Evolutionary conservation across 495 filamentous ascomycete species (phyloP).

Genomic region (Echria macrotheca): DNA sequence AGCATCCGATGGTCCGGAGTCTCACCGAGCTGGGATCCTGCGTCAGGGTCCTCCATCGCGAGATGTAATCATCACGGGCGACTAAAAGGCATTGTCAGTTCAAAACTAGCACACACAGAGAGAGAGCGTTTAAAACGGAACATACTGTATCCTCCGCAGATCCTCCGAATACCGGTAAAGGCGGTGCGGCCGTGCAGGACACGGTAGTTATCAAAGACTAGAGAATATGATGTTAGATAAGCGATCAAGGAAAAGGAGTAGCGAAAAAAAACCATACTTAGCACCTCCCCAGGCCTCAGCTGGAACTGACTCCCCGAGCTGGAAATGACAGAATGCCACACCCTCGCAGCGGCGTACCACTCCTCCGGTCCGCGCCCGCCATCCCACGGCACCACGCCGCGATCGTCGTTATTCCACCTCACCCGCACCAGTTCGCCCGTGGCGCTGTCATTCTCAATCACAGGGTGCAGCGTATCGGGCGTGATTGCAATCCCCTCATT

Average conservation of each 20-base stretch:
- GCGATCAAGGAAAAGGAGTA: no score
- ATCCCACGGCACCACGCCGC: conserved; percentile 53
- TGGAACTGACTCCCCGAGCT: no score
- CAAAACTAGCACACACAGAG: not conserved
- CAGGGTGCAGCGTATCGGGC: conserved; percentile 59
- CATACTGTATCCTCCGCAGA: conserved; percentile 86
- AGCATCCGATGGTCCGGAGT: no score
- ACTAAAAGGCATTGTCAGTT: conserved; percentile 49
- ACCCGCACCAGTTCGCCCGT: conserved; percentile 53
- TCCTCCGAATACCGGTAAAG: conserved; percentile 77
- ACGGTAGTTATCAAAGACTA: conserved; percentile 96
- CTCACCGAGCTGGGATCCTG: no score
- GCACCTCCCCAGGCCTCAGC: conserved; percentile 66
- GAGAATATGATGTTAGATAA: not conserved
- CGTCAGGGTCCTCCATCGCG: conserved; percentile 67
- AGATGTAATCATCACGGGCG: conserved; percentile 81
- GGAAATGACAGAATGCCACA: no score
- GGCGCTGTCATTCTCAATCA: conserved; percentile 49
- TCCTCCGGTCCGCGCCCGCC: conserved; percentile 27
- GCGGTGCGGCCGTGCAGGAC: conserved; percentile 78
- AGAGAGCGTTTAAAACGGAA: no score
- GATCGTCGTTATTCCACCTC: conserved; percentile 89
- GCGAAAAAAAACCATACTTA: conserved; percentile 50
- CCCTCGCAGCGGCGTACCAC: conserved; percentile 74
- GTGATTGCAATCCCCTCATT: conserved; percentile 76